Conservation (phyloP, 129 eudicot genomes). For the carrot (Daucus carota) region DNA sequence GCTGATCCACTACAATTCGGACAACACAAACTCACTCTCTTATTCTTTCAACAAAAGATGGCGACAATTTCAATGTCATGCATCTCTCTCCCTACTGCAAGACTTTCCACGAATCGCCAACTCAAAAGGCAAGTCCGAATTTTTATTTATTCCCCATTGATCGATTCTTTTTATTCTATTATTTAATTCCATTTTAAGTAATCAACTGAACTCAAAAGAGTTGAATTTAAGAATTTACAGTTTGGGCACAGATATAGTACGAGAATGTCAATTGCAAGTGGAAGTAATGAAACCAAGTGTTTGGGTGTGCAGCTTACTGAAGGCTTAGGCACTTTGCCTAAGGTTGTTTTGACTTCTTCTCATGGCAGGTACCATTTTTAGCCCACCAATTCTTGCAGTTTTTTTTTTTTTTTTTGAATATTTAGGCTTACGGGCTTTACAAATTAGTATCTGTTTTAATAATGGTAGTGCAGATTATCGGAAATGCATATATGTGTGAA, state of each 20-base stretch:
- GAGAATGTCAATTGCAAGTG: conserved; percentile 63
- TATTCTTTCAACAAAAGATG: neutral
- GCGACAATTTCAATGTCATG: neutral
- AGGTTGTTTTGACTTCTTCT: conserved; percentile 66
- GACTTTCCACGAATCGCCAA: neutral
- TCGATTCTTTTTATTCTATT: neutral
- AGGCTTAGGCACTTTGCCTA: conserved; percentile 80
- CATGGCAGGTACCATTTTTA: conserved; percentile 54
- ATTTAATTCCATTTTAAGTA: neutral
- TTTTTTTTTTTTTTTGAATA: too few relatives aligned
- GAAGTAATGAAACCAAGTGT: conserved; percentile 18
- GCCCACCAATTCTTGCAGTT: neutral
- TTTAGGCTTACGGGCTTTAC: too few relatives aligned
- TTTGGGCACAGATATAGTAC: conserved; percentile 29
- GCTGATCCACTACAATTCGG: conserved; percentile 1
- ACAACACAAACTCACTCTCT: neutral
- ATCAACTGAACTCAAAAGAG: neutral
- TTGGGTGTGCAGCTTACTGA: conserved; percentile 52
- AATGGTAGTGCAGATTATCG: neutral
- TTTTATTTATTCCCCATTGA: too few relatives aligned
- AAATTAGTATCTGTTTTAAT: too few relatives aligned
- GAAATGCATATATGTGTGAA: too few relatives aligned
- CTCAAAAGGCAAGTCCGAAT: neutral
- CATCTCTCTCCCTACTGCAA: neutral
- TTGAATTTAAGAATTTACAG: neutral